Evolutionary conservation across 257 asterid genomes (phyloP).

Genomic region (Orobanche coerulescens): DNA sequence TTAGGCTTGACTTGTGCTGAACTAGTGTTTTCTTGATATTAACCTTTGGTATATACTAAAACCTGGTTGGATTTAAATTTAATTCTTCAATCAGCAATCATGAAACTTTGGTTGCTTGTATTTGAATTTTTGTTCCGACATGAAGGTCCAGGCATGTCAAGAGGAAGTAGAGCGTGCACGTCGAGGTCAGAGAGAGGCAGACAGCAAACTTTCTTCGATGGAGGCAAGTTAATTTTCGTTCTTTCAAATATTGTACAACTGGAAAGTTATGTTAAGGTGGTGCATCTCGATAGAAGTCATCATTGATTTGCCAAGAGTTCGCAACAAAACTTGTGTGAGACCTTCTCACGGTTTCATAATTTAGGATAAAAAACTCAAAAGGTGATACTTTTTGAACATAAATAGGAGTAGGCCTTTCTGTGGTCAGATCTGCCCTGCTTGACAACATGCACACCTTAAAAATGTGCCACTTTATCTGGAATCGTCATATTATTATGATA

Average conservation of each 20-base stretch:
- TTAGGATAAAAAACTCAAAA: neutral
- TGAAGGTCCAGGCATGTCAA: constrained; percentile 96
- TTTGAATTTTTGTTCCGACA: constrained; percentile 27
- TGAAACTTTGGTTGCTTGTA: neutral
- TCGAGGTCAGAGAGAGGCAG: constrained; percentile 95
- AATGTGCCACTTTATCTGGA: too few relatives aligned
- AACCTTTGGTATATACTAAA: constrained; percentile 4
- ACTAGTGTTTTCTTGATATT: neutral
- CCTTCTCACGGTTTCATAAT: neutral
- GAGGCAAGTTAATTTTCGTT: constrained; percentile 62
- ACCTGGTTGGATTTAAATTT: constrained; percentile 14
- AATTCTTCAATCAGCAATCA: neutral
- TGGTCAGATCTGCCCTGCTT: too few relatives aligned
- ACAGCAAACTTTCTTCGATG: constrained; percentile 78
- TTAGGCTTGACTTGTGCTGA: neutral
- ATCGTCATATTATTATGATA: too few relatives aligned
- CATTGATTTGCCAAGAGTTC: constrained; percentile 17
- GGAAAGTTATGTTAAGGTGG: constrained; percentile 11
- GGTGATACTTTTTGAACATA: neutral
- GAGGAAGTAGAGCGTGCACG: constrained; percentile 99
- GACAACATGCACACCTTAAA: too few relatives aligned
- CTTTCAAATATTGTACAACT: constrained; percentile 3
- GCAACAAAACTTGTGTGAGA: neutral
- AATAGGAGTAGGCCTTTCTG: neutral
- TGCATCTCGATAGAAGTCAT: constrained; percentile 13